These are phyloP conservation scores for Cenchrus americanus DNA, from an alignment of 176 grass and related monocot genomes.

Conservation along the genomic window DNA sequence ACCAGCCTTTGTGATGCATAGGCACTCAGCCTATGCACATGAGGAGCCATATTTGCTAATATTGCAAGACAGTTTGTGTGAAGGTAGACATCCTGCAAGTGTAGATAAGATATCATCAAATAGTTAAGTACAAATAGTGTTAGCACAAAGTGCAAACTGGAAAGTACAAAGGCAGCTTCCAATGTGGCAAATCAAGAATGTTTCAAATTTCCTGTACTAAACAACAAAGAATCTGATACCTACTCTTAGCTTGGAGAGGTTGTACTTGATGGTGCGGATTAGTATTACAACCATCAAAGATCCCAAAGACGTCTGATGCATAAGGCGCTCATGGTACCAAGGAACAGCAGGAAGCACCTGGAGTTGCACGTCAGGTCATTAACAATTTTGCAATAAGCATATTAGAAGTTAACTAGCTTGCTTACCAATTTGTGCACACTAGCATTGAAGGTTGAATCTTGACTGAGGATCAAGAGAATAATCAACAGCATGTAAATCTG, in stretches of 20 bases:
- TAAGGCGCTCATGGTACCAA: slow-evolving; percentile 97
- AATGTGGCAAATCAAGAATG: background rate
- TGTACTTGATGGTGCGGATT: slow-evolving; percentile 97
- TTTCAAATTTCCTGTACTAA: slow-evolving; percentile 21
- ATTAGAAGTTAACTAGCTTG: slow-evolving; percentile 35
- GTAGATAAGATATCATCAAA: slow-evolving; percentile 41
- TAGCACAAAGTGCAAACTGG: background rate
- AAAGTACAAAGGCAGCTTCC: background rate
- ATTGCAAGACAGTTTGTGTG: slow-evolving; percentile 98
- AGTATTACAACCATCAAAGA: slow-evolving; percentile 97
- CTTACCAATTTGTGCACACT: slow-evolving; percentile 96
- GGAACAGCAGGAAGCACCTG: slow-evolving; percentile 87
- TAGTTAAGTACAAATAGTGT: slow-evolving; percentile 11
- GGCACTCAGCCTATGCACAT: slow-evolving; percentile 88
- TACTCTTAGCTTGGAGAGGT: slow-evolving; percentile 97
- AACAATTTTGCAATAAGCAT: slow-evolving; percentile 37
- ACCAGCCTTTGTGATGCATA: slow-evolving; percentile 99
- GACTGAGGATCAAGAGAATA: slow-evolving; percentile 98
- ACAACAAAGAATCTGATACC: slow-evolving; percentile 37
- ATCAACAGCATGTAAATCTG: slow-evolving; percentile 99
- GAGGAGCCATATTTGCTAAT: slow-evolving; percentile 98
- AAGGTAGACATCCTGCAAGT: slow-evolving; percentile 93
- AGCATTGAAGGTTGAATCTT: slow-evolving; percentile 99
- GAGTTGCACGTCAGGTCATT: slow-evolving; percentile 1
- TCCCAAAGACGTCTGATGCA: slow-evolving; percentile 91